These are phyloP conservation scores for Lipomyces mesembrius DNA, from an alignment of 805 yeast genomes.

Conservation along the genomic window DNA sequence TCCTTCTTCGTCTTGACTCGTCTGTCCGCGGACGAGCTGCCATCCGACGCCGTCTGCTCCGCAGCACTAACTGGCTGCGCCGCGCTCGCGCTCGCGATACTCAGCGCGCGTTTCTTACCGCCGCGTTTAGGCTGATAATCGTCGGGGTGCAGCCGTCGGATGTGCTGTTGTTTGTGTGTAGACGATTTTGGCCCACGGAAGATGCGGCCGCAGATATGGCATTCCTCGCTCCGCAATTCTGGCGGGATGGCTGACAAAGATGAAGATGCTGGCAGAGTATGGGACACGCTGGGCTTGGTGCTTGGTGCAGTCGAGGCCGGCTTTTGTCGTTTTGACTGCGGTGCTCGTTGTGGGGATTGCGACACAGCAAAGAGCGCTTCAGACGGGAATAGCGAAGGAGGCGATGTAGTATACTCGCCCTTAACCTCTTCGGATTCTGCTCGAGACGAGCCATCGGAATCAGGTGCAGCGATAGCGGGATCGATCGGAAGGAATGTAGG, in stretches of 20 bases:
- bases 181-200: slow-evolving; percentile 55
- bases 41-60: background rate
- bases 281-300: slow-evolving; percentile 14
- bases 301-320: background rate
- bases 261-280: slow-evolving; percentile 22
- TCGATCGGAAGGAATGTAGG: slow-evolving; percentile 33
- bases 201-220: slow-evolving; percentile 51
- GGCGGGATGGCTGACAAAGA: slow-evolving; percentile 21
- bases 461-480: slow-evolving; percentile 28
- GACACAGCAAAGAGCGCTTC: background rate
- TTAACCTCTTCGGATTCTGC: slow-evolving; percentile 5
- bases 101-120: slow-evolving; percentile 47
- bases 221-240: slow-evolving; percentile 45
- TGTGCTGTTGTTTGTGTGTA: slow-evolving; percentile 56
- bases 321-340: slow-evolving; percentile 4
- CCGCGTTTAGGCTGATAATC: slow-evolving; percentile 54
- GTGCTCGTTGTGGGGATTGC: slow-evolving; percentile 5
- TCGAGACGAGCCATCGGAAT: background rate
- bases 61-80: background rate
- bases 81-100: slow-evolving; percentile 21
- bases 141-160: slow-evolving; percentile 53
- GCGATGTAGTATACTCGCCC: background rate
- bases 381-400: background rate
- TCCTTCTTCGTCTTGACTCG: slow-evolving; percentile 2
- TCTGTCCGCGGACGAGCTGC: background rate